A percentile compares a stretch with the other conserved stretches of the same genome.
These are phyloP conservation scores for Fusarium agapanthi DNA, from an alignment of 2,329 filamentous ascomycete species.

Conservation along the genomic window DNA sequence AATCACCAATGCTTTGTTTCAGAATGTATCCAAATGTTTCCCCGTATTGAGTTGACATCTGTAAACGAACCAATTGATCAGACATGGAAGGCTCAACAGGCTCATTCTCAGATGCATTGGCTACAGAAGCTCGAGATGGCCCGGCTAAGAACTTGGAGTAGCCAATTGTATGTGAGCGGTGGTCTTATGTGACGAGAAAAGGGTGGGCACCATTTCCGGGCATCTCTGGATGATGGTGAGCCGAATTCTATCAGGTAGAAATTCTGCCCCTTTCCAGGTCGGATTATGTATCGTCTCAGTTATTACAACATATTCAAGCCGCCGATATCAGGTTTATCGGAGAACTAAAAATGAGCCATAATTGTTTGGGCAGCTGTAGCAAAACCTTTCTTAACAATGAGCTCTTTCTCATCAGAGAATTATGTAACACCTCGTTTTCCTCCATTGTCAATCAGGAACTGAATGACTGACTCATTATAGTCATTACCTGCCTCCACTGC, in stretches of 20 bases:
- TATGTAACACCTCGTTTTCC: not conserved
- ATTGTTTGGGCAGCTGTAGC: accelerated
- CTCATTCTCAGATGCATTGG: accelerated
- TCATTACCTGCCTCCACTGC: accelerated
- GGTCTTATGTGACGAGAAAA: accelerated
- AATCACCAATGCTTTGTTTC: not conserved
- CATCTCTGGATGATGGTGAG: accelerated
- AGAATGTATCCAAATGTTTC: not conserved
- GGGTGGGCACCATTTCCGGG: accelerated
- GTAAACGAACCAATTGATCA: not conserved
- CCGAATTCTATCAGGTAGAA: accelerated
- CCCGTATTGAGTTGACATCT: no score
- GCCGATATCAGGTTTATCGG: accelerated
- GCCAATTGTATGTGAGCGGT: accelerated
- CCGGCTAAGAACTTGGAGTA: accelerated
- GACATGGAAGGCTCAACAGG: not conserved
- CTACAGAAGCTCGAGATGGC: accelerated
- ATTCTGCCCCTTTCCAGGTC: no score
- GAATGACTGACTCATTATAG: accelerated
- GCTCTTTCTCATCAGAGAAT: accelerated
- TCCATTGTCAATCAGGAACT: accelerated
- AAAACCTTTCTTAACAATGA: accelerated
- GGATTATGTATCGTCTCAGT: accelerated
- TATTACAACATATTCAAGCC: accelerated
- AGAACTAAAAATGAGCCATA: accelerated